A percentile compares a stretch with the other conserved stretches of the same genome.
These are phyloP conservation scores for Coemansia sp. DNA, from an alignment of 192 early-diverging fungal species.

Conservation along the genomic window DNA sequence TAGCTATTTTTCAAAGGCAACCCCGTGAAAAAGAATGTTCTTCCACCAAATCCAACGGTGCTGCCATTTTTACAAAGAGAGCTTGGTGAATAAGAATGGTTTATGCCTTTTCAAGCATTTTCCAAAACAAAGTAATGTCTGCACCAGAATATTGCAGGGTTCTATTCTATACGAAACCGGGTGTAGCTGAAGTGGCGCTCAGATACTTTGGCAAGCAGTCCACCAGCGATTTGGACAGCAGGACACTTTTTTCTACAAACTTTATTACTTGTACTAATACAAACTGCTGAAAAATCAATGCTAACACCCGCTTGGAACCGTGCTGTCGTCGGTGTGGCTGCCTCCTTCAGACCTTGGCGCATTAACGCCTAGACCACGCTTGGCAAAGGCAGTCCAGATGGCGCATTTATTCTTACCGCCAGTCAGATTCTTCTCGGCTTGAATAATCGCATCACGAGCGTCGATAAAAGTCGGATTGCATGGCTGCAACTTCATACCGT, in stretches of 20 bases:
- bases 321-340: constrained; percentile 33
- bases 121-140: neutral
- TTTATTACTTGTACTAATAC: neutral
- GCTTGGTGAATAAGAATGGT: neutral
- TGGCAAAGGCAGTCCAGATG: constrained; percentile 70
- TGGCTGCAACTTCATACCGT: constrained; percentile 67
- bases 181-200: too few species aligned
- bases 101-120: neutral
- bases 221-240: too few species aligned
- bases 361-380: constrained; percentile 59
- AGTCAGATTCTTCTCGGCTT: constrained; percentile 61
- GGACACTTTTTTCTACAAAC: neutral
- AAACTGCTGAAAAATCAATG: neutral
- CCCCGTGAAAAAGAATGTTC: neutral
- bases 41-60: neutral
- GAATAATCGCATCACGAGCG: constrained; percentile 68
- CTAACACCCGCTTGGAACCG: constrained; percentile 34
- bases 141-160: neutral
- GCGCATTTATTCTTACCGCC: constrained; percentile 62
- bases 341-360: too few species aligned
- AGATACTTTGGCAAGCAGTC: too few species aligned
- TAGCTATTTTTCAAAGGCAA: neutral
- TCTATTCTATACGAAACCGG: neutral
- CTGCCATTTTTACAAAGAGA: neutral
- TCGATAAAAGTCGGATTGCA: constrained; percentile 69